Conservation (phyloP, 495 filamentous ascomycete species). For the Xylaria acuta region DNA sequence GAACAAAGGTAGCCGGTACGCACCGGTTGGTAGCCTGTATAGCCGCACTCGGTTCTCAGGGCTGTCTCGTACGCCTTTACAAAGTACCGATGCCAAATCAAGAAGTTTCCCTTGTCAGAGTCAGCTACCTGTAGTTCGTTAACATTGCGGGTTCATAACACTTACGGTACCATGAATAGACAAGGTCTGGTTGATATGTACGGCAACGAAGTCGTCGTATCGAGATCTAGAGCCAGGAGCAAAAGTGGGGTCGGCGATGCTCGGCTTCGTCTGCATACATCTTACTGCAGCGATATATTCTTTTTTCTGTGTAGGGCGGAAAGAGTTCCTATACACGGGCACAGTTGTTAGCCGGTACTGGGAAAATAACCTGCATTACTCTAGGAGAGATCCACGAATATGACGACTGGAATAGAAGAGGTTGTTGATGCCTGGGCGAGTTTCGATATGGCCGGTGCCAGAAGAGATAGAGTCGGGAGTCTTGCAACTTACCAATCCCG, state of each 20-base stretch:
- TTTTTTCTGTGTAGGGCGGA: slow-evolving; percentile 31
- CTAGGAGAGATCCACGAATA: background rate
- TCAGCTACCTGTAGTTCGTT: background rate
- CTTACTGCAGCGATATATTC: slow-evolving; percentile 68
- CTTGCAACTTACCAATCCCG: slow-evolving; percentile 16
- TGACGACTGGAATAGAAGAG: background rate
- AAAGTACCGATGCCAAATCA: slow-evolving; percentile 76
- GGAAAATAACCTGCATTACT: too few relatives aligned
- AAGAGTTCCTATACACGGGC: background rate
- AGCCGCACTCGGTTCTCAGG: slow-evolving; percentile 73
- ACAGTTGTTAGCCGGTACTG: background rate
- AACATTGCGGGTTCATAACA: slow-evolving; percentile 23
- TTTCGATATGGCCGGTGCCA: background rate
- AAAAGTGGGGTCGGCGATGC: slow-evolving; percentile 49
- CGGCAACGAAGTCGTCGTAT: slow-evolving; percentile 74
- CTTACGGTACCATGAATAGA: slow-evolving; percentile 63
- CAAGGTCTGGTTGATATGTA: slow-evolving; percentile 69
- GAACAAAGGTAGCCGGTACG: slow-evolving; percentile 7
- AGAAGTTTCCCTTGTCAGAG: slow-evolving; percentile 60
- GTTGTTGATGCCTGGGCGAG: background rate
- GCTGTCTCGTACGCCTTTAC: slow-evolving; percentile 69
- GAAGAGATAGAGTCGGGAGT: background rate
- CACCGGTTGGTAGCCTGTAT: slow-evolving; percentile 61
- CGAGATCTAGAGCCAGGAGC: slow-evolving; percentile 48
- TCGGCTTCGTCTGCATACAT: slow-evolving; percentile 63